Evolutionary conservation across 768 basidiomycete genomes (phyloP), one percentile per base, ranked within the genome.

Genomic region (Tephrocybe sp.): DNA sequence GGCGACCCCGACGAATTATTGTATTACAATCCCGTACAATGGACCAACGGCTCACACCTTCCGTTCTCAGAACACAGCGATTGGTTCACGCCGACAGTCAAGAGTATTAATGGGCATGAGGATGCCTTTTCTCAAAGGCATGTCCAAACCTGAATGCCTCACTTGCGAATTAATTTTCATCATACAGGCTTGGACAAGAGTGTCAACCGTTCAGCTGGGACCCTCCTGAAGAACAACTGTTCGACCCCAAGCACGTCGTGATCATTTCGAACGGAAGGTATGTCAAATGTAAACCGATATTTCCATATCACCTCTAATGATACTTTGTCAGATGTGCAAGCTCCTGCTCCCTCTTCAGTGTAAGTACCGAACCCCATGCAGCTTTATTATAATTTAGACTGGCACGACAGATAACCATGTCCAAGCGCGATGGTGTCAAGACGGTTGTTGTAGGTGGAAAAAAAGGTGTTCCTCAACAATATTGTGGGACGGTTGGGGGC

Each of bases 401-500:
- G 9, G 18, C 12, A 6, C 4, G 16, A 13, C 38, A 82, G 81
- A 78, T 83, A 54, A 79, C 80, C 22, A 82, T 85, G 80, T 64
- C 75, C 1, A 84, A 83, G 62, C 66, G 72, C 27, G 79, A 84
- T 46, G 79, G 79, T 21, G 76, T 76, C 12, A 78, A 67, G 56
- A 81, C 77, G 3, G 77, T 78, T 12, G 79, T 84, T 7, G 55
- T 80, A 9, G 82, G 81, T 16, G 82, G 82, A 28, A 74, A 74
- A 57, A 60, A 69, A 9, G 71, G 65, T 39, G 64, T 75, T 11
- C 64, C 63, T 24, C 82, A 83, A 58, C 72, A 83, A 53, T 84
- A 82, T 58, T 82, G 80, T 49, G 82, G 83, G n/a, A 77, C 75
- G 32, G 82, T 84, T 24, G 82, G 81, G 7, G 82, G 82, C 1